Base-by-base conservation (phyloP, 2,329 filamentous ascomycete species). In the Fusarium incarnatum region DNA sequence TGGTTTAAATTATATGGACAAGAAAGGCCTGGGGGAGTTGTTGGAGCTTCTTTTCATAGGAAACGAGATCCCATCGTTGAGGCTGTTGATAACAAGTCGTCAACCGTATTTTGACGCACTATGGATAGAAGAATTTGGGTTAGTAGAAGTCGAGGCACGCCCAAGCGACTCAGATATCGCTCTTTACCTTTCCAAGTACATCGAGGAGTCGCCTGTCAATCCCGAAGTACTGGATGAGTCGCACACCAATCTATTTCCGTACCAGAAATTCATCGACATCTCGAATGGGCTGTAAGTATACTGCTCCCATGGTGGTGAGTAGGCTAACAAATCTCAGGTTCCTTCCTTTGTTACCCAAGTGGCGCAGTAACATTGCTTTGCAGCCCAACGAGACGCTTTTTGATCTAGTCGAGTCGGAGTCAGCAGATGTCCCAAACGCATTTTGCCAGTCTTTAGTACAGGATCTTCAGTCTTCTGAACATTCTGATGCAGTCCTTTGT, bases 11-110 rank as follows among this genome's bases (percentile, higher is more conserved):
- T 4, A 23, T 23, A 23, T 23, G 22, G 5, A 23, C 22, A 23
- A 23, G 4, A 5, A 23, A 23, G 5, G 22, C 22, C 22, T 23
- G 22, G 22, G 22, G 22, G 22, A 23, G 1, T 16, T 63, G 13
- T 8, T 55, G 8, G 1, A 5, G 3, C 8, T 7, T 11, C n/a
- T 62, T 2, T 8, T 34, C 2, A 5, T 13, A 1, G 6, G 32
- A 0, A 20, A 8, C 0, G 5, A 27, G 1, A 20, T 28, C 12
- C 7, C 40, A 1, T 5, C 8, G 2, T 2, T 62, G 1, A 23
- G 11, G 22, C 3, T 62, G 5, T 16, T 62, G 12, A 23, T 23
- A 23, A 23, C 22, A 23, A 23, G 22, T 23, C 22, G 22, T 23
- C 22, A 23, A 23, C 22, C 22, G 22, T 4, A 23, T 23, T 23